A percentile compares a stretch with the other conserved stretches of the same genome.
Conservation (phyloP, 257 asterid genomes). For the Nemophila menziesii region DNA sequence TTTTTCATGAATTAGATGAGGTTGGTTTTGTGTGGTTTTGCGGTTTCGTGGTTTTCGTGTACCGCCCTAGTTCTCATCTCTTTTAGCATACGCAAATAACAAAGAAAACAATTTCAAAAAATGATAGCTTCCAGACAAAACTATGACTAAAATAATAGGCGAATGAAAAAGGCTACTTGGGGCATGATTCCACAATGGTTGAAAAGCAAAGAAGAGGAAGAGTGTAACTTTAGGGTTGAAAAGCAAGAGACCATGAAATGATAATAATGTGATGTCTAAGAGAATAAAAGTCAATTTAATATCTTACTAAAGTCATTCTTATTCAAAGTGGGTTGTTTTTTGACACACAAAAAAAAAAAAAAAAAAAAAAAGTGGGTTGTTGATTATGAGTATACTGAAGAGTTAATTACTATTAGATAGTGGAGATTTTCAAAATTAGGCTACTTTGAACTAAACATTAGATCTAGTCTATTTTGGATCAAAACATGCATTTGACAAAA, state of each 20-base stretch:
- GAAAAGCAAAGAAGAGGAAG: background rate
- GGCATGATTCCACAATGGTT: background rate
- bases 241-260: no score
- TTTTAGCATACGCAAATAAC: no score
- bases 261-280: no score
- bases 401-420: background rate
- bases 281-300: no score
- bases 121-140: background rate
- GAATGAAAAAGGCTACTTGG: background rate
- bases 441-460: background rate
- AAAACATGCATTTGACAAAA: no score
- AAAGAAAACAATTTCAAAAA: no score
- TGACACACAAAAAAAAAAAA: no score
- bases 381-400: background rate
- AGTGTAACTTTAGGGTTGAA: background rate
- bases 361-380: background rate
- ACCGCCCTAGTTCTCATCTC: no score
- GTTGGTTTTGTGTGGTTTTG: no score
- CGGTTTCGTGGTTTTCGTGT: no score
- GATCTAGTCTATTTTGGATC: no score
- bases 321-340: background rate
- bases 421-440: conserved; percentile 1
- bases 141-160: background rate
- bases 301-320: background rate
- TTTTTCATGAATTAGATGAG: no score